Evolutionary conservation across 805 yeast genomes (phyloP), one percentile per base, ranked within the genome.

Genomic region (Suhomyces prunicola): DNA sequence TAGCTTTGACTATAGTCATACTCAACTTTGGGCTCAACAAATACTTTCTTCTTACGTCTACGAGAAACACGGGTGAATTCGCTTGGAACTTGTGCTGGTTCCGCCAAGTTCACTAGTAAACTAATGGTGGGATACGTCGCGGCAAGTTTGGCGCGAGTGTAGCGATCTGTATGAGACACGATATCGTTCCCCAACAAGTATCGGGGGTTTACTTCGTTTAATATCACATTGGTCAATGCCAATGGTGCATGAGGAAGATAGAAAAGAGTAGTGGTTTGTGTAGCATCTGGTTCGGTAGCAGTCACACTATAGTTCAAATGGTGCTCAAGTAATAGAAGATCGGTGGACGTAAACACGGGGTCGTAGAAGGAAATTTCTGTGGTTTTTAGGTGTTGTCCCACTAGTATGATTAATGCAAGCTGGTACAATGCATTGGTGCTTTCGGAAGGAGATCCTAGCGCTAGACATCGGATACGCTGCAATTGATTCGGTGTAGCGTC

Each of bases 161-260:
- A 67, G 49, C 87, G 69, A 51, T 82, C 85, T 1, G 85, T 82
- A 56, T 84, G 87, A 5, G 73, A 72, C 0, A 76, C 60, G 3
- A 83, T 54, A 60, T 84, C 75, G 59, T 85, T 85, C 5, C 83
- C 84, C 17, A 85, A 64, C 44, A 80, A 56, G 35, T 67, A 60
- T n/a, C 42, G 50, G 2, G 86, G 83, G 33, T 62, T 26, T 22
- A 69, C 64, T 0, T 52, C 23, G 2, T 44, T 42, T 10, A 83
- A 48, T 1, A 83, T 56, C 1, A 24, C n/a, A 41, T 82, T 77
- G 1, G 86, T 80, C 15, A 84, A 60, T 15, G 66, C 72, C 40
- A 86, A 66, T 1, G 90, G 89, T 0, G 92, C 93, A 69, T 88
- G 96, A 0, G 96, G 96, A 46, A 88, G 73, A 61, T 82, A 88